phyloP scores from a whole-genome alignment of 2,329 filamentous ascomycete species.

The Aphanoascus verrucosus region DNA sequence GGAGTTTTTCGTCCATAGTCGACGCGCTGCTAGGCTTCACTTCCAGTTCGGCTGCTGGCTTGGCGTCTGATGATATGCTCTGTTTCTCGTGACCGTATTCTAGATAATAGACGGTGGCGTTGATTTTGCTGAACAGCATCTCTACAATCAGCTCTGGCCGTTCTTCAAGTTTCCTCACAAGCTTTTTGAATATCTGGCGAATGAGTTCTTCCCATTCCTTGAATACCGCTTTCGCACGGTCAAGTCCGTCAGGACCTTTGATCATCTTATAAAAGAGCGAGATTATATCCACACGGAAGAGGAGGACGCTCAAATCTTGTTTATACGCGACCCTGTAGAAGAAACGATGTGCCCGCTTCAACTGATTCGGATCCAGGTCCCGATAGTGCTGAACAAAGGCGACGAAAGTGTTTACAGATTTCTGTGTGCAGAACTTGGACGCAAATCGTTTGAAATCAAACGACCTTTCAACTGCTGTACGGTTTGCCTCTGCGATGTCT shows the following conservation, averaged over 20 bases:
- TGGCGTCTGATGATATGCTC: slow-evolving; percentile 51
- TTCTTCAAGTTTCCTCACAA: slow-evolving; percentile 74
- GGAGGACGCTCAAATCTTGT: slow-evolving; percentile 75
- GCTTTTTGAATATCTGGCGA: slow-evolving; percentile 69
- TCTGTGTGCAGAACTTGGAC: slow-evolving; percentile 69
- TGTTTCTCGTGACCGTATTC: slow-evolving; percentile 86
- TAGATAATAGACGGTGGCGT: slow-evolving; percentile 70
- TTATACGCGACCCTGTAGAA: slow-evolving; percentile 94
- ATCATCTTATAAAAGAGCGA: slow-evolving; percentile 82
- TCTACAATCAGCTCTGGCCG: slow-evolving; percentile 79
- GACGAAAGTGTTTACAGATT: slow-evolving; percentile 80
- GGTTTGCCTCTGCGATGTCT: slow-evolving; percentile 60
- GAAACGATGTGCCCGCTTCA: slow-evolving; percentile 87
- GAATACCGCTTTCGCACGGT: slow-evolving; percentile 55
- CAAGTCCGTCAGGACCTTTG: slow-evolving; percentile 70
- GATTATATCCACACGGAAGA: slow-evolving; percentile 86
- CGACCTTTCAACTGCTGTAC: slow-evolving; percentile 67
- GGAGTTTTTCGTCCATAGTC: slow-evolving; percentile 57
- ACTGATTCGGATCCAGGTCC: slow-evolving; percentile 66
- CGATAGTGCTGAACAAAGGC: slow-evolving; percentile 67
- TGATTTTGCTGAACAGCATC: slow-evolving; percentile 88
- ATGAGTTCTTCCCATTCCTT: slow-evolving; percentile 87
- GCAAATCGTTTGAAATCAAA: slow-evolving; percentile 87
- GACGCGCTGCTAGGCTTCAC: slow-evolving; percentile 61
- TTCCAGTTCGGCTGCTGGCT: slow-evolving; percentile 69